Evolutionary conservation across 176 grass and related monocot genomes (phyloP).

Genomic region (Calamus simplicifolius): DNA sequence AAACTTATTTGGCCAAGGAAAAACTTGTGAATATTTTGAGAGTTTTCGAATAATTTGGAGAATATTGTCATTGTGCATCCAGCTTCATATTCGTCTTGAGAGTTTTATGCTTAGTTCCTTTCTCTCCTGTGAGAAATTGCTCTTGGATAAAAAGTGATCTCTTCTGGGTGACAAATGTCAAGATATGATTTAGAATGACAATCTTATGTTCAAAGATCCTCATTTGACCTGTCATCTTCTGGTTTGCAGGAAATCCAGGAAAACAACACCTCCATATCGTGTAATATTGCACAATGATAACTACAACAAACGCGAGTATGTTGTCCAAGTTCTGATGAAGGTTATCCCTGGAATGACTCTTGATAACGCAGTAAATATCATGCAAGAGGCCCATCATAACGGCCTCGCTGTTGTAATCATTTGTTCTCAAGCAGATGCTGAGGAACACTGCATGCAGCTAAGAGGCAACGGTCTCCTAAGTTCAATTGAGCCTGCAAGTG

Average conservation of each 20-base stretch:
- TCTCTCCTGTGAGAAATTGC: too few species aligned
- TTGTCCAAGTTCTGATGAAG: constrained; percentile 96
- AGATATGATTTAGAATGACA: too few species aligned
- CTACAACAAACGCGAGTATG: constrained; percentile 84
- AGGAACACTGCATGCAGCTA: constrained; percentile 76
- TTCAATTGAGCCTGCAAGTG: constrained; percentile 78
- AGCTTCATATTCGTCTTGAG: too few species aligned
- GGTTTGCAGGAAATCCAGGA: constrained; percentile 60
- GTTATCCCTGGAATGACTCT: constrained; percentile 93
- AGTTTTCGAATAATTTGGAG: too few species aligned
- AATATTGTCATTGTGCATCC: too few species aligned
- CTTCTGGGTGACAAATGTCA: too few species aligned
- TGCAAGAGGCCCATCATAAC: constrained; percentile 92
- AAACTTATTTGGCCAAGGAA: too few species aligned
- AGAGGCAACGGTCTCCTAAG: constrained; percentile 74
- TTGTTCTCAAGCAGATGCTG: constrained; percentile 64
- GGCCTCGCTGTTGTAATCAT: constrained; percentile 85
- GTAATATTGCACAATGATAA: constrained; percentile 86
- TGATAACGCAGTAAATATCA: constrained; percentile 90
- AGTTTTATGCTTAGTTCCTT: too few species aligned
- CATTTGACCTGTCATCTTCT: neutral
- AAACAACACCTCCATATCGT: constrained; percentile 61
- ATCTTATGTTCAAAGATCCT: too few species aligned
- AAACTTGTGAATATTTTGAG: too few species aligned
- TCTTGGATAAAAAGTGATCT: too few species aligned